Evolutionary conservation across 257 asterid genomes (phyloP), one percentile per base, ranked within the genome.

Genomic region (Prunella vulgaris): DNA sequence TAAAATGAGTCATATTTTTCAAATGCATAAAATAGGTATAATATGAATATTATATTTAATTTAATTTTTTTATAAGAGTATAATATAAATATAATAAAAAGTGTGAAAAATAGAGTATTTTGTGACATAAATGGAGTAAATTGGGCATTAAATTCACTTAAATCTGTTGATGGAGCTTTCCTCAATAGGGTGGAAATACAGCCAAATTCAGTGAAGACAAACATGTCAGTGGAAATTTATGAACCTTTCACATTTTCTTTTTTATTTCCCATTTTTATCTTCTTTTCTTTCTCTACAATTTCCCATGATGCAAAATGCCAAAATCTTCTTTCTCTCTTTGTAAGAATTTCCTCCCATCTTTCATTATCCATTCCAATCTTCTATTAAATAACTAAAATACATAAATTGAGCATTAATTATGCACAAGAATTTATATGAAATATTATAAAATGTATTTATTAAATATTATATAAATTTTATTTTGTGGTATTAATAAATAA

Each of bases 161-260:
- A 63, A 56, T 73, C 5, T 57, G 70, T 52, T 44, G 70, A 73
- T 78, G 70, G 68, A 68, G 74, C 70, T 76, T 70, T 68, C 72
- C 66, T 66, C 22, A 7, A 78, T 69, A 75, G 75, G 76, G 68
- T 67, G 60, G 66, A 58, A 77, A 64, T 75, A 76, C 64, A 69
- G 81, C n/a, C n/a, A n/a, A n/a, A 68, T 76, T 74, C 53, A 20
- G 69, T 76, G 51, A 74, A 67, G 82, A 79, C 84, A 79, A 82
- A 68, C 35, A n/a, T 70, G 80, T 71, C 84, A 78, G 76, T 82
- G 65, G 59, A 76, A 70, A 77, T 53, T 75, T 64, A 67, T 25
- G 61, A 80, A 72, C 5, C 71, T 66, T 73, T 69, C 79, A 73
- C 83, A 82, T 74, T 82, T 76, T 60, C 68, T 62, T 61, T 60